Evolutionary conservation across 495 filamentous ascomycete genomes (phyloP), one percentile per base, ranked within the genome.

Genomic region (Penicillium salamii): DNA sequence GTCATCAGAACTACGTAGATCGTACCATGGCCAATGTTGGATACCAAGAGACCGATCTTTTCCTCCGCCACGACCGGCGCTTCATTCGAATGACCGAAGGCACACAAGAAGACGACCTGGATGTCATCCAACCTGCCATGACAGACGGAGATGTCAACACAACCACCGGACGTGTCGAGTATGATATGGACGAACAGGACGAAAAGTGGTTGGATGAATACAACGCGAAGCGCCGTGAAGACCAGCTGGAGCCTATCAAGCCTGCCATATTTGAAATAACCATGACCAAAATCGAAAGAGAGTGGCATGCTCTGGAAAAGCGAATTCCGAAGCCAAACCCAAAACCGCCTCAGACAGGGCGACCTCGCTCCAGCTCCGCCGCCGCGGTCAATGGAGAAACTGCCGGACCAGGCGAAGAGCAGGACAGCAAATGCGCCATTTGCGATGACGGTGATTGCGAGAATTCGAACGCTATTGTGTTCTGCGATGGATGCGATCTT

Each of bases 131-230:
- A 40, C 71, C 76, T 13, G 57, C 76, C 1, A 81, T 75, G 29
- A 69, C 66, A 12, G 88, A 92, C 24, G 82, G 79, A 8, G 86
- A 90, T 24, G 61, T 70, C 5, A 80, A 80, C 54, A 61, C 71
- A 6, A 70, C 74, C 3, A 79, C 89, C 21, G 88, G 90, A 32
- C 81, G 89, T 26, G 93, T 97, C 33, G 93, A 99, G 58, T 99
- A 99, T 58, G 93, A 99, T 57, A 97, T 99, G 93, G 93, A 99
- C 61, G 93, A 97, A 67, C 93, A 99, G 62, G 93, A 99, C 63
- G 91, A 95, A 45, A 88, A 91, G 69, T 97, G 95, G 93, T 74
- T 99, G 19, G 87, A 95, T 47, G 80, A 81, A 34, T 82, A 89
- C 54, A 99, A 99, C 59, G 68, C 71, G 6, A 82, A 86, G 49